These are phyloP conservation scores for Tricholoma furcatifolium DNA, from an alignment of 768 basidiomycete genomes.

Conservation along the genomic window DNA sequence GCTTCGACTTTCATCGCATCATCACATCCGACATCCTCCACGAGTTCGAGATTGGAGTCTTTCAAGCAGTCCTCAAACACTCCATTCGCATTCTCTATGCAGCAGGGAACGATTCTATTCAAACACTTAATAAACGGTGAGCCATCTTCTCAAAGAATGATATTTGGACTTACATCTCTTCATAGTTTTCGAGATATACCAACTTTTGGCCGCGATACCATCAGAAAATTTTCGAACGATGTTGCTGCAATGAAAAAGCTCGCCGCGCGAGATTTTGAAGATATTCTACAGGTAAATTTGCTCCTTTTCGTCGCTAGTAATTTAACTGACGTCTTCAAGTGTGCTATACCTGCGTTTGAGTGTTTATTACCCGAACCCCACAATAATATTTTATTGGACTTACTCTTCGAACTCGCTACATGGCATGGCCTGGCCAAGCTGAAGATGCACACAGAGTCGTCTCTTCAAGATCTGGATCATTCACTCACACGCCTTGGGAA, in stretches of 20 bases:
- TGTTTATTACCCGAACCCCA: constrained; percentile 13
- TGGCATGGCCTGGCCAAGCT: too few species aligned
- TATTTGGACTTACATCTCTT: constrained; percentile 20
- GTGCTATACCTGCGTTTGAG: constrained; percentile 13
- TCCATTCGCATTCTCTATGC: constrained; percentile 20
- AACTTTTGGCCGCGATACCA: too few species aligned
- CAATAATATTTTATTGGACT: constrained; percentile 13
- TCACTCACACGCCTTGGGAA: constrained; percentile 12
- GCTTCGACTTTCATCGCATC: constrained; percentile 17
- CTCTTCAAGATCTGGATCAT: constrained; percentile 6
- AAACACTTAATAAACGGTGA: constrained; percentile 15
- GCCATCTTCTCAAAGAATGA: constrained; percentile 4
- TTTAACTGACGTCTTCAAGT: constrained; percentile 2
- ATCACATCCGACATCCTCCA: constrained; percentile 22
- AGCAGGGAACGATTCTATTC: constrained; percentile 10
- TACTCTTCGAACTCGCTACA: constrained; percentile 22
- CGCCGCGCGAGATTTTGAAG: constrained; percentile 26
- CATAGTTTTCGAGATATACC: constrained; percentile 20
- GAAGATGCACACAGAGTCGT: constrained; percentile 17
- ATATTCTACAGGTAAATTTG: too few species aligned
- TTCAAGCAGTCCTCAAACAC: constrained; percentile 21
- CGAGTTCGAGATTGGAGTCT: too few species aligned
- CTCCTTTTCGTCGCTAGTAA: constrained; percentile 22
- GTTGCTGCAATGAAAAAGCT: constrained; percentile 23
- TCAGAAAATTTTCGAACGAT: too few species aligned